These are phyloP conservation scores for Xylaria bambusicola DNA, from an alignment of 495 filamentous ascomycete genomes.

Conservation along the genomic window DNA sequence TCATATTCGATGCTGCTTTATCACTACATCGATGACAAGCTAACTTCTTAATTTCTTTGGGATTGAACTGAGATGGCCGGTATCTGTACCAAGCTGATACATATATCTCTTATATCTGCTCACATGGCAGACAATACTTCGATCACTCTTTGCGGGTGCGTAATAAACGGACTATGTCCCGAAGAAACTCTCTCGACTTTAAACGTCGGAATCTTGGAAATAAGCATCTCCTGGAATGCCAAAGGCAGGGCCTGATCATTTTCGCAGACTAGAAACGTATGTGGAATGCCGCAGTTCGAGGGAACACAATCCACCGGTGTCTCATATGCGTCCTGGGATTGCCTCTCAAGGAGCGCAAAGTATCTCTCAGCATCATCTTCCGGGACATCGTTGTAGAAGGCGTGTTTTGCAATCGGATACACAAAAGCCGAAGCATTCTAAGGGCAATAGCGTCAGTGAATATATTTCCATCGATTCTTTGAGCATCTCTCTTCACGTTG, in stretches of 20 bases:
- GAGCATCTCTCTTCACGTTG: background rate
- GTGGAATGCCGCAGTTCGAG: conserved; percentile 22
- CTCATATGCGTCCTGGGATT: conserved; percentile 20
- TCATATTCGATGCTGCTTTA: no score
- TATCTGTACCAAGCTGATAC: no score
- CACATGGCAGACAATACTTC: conserved; percentile 17
- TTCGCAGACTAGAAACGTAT: conserved; percentile 27
- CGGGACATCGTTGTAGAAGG: conserved; percentile 21
- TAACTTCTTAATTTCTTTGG: no score
- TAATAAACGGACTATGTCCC: conserved; percentile 38
- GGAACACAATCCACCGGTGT: conserved; percentile 12
- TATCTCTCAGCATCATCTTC: conserved; percentile 15
- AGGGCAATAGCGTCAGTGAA: background rate
- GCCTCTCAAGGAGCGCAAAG: conserved; percentile 14
- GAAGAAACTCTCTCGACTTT: conserved; percentile 31
- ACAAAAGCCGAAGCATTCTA: conserved; percentile 16
- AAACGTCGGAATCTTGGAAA: conserved; percentile 10
- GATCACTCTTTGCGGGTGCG: conserved; percentile 31
- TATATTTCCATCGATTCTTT: no score
- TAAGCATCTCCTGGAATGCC: conserved; percentile 26
- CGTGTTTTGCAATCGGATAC: conserved; percentile 13
- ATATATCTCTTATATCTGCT: background rate
- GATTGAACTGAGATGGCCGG: no score
- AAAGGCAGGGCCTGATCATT: conserved; percentile 28
- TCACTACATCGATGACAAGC: no score